Evolutionary conservation across 2,329 filamentous ascomycete species (phyloP).

Genomic region (Aplosporella prunicola): DNA sequence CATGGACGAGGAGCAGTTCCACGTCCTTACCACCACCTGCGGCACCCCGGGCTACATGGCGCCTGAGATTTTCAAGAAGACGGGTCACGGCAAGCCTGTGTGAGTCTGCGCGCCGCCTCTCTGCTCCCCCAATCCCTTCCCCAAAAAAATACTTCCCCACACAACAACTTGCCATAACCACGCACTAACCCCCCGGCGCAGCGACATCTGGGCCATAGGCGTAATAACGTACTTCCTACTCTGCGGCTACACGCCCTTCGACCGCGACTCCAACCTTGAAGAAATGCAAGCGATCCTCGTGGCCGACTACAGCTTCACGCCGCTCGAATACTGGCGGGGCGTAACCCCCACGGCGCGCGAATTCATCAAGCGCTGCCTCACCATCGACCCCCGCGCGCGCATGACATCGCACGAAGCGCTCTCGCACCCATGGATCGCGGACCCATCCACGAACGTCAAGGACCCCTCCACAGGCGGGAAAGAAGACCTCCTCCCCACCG

Average conservation of each 20-base stretch:
- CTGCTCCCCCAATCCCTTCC: neutral
- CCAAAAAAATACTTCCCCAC: conserved; percentile 4
- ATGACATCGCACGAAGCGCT: conserved; percentile 81
- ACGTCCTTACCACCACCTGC: conserved; percentile 93
- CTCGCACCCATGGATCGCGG: conserved; percentile 55
- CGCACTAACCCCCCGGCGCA: conserved; percentile 20
- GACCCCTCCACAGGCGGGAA: conserved; percentile 21
- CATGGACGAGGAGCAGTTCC: conserved; percentile 98
- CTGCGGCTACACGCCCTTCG: conserved; percentile 96
- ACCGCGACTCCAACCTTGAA: conserved; percentile 93
- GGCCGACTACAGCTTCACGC: conserved; percentile 92
- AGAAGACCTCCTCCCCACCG: conserved; percentile 51
- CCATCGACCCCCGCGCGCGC: conserved; percentile 74
- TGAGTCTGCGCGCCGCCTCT: conserved; percentile 26
- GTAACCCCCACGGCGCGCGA: conserved; percentile 74
- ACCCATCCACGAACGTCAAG: conserved; percentile 37
- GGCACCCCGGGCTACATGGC: conserved; percentile 99
- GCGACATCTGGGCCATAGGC: conserved; percentile 93
- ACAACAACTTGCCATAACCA: conserved; percentile 13
- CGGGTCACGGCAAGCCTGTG: conserved; percentile 94
- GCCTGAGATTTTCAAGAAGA: conserved; percentile 98
- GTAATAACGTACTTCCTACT: conserved; percentile 98
- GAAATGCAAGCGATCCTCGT: conserved; percentile 99
- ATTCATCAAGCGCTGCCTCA: conserved; percentile 87
- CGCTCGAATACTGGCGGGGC: conserved; percentile 90